A percentile compares a stretch with the other conserved stretches of the same genome.
phyloP scores from a whole-genome alignment of 805 yeast species.

The Kodamaea leandrae region DNA sequence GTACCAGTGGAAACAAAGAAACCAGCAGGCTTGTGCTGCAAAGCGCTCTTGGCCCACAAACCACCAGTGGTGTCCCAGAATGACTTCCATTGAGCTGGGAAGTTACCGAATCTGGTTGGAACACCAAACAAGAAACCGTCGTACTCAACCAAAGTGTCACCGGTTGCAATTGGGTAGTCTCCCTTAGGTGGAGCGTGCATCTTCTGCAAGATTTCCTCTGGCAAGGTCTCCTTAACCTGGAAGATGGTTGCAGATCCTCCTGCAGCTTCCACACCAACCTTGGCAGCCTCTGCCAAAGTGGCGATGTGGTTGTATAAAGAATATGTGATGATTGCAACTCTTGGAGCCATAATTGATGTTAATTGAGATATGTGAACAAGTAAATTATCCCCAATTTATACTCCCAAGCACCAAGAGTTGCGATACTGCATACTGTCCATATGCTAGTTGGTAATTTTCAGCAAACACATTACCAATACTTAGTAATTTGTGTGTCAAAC shows the following conservation, averaged over 20 bases:
- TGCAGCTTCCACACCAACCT: slow-evolving; percentile 65
- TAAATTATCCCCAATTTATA: background rate
- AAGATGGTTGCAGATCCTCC: slow-evolving; percentile 66
- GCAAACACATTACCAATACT: too few species aligned
- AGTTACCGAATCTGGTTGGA: slow-evolving; percentile 82
- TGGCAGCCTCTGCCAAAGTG: slow-evolving; percentile 61
- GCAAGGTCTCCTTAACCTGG: slow-evolving; percentile 74
- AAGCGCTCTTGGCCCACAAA: slow-evolving; percentile 72
- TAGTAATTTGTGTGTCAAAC: too few species aligned
- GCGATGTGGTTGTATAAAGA: slow-evolving; percentile 78
- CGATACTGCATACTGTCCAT: background rate
- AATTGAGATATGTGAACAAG: background rate
- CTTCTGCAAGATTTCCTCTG: slow-evolving; percentile 51
- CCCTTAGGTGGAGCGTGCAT: slow-evolving; percentile 60
- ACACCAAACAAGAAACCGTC: slow-evolving; percentile 84
- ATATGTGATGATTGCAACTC: slow-evolving; percentile 50
- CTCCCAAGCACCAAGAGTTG: too few species aligned
- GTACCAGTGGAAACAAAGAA: slow-evolving; percentile 72
- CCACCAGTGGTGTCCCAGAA: slow-evolving; percentile 80
- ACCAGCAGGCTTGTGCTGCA: slow-evolving; percentile 73
- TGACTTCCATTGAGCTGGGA: slow-evolving; percentile 74
- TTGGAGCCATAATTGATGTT: slow-evolving; percentile 20
- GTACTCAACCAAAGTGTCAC: slow-evolving; percentile 55
- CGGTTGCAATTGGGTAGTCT: slow-evolving; percentile 58
- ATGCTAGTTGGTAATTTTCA: too few species aligned